Conservation (phyloP, 352 stramenopile species). For the Phytopythium chamaehyphon region DNA sequence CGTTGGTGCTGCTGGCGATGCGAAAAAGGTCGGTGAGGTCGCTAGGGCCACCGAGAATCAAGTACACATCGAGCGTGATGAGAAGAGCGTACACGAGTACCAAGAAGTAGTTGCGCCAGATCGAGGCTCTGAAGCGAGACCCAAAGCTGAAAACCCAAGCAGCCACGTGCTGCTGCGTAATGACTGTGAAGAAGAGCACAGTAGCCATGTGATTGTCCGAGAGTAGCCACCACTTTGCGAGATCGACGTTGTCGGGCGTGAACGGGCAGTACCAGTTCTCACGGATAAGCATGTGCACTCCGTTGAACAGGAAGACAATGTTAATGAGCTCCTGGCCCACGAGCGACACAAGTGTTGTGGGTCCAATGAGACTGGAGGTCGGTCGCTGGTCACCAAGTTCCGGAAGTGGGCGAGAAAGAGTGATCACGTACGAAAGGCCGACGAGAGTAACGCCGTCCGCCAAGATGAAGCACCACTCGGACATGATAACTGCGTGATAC, state of each 20-base stretch:
- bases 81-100: constrained; percentile 16
- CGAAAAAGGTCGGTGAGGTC: constrained; percentile 34
- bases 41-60: constrained; percentile 24
- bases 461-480: constrained; percentile 66
- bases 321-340: constrained; percentile 53
- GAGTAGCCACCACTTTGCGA: constrained; percentile 45
- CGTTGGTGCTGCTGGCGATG: constrained; percentile 41
- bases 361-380: constrained; percentile 60
- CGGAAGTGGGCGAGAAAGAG: constrained; percentile 41
- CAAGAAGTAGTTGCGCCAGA: constrained; percentile 31
- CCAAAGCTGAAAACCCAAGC: constrained; percentile 32
- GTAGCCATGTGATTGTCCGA: constrained; percentile 40
- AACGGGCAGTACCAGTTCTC: constrained; percentile 43
- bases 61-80: constrained; percentile 17
- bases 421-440: constrained; percentile 62
- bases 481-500: constrained; percentile 62
- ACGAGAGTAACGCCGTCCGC: constrained; percentile 60
- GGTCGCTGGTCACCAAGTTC: constrained; percentile 22
- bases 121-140: constrained; percentile 24
- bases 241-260: constrained; percentile 27
- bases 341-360: constrained; percentile 34
- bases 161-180: constrained; percentile 20
- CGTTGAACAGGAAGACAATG: constrained; percentile 33
- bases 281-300: constrained; percentile 24
- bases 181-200: constrained; percentile 24